Conservation (phyloP, 1,284 basidiomycete species). For the Phellopilus nigrolimitatus region DNA sequence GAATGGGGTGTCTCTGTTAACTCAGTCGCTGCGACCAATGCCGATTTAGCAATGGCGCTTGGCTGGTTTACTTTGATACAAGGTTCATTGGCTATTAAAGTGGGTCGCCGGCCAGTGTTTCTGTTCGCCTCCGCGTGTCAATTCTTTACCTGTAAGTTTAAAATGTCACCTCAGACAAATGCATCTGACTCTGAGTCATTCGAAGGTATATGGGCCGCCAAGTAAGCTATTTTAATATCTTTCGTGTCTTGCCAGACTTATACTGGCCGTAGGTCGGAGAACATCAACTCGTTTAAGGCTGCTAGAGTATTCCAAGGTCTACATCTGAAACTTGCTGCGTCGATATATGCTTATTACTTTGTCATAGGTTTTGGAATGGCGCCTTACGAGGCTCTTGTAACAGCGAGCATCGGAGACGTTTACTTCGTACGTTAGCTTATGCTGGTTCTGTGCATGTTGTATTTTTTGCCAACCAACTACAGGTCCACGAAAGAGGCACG, state of each 20-base stretch:
- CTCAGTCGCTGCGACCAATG: slow-evolving; percentile 7
- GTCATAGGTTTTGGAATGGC: slow-evolving; percentile 5
- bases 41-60: slow-evolving; percentile 10
- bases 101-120: slow-evolving; percentile 14
- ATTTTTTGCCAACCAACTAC: not conserved
- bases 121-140: slow-evolving; percentile 10
- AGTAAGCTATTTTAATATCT: not conserved
- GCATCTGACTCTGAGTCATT: not conserved
- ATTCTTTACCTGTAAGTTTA: slow-evolving; percentile 7
- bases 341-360: not conserved
- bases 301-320: slow-evolving; percentile 17
- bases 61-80: slow-evolving; percentile 15
- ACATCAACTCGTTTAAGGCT: slow-evolving; percentile 12
- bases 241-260: not conserved
- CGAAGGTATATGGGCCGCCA: slow-evolving; percentile 8
- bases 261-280: not conserved
- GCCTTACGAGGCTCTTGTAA: slow-evolving; percentile 12
- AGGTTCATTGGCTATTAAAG: slow-evolving; percentile 14
- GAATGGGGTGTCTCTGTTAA: slow-evolving; percentile 11
- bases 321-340: not conserved
- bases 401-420: slow-evolving; percentile 15
- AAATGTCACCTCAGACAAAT: not conserved
- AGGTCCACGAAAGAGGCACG: slow-evolving; percentile 15
- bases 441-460: not conserved
- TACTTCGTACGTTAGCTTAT: not conserved